Base-by-base conservation (phyloP, 2,329 filamentous ascomycete genomes). In the Venturiaceae sp. region DNA sequence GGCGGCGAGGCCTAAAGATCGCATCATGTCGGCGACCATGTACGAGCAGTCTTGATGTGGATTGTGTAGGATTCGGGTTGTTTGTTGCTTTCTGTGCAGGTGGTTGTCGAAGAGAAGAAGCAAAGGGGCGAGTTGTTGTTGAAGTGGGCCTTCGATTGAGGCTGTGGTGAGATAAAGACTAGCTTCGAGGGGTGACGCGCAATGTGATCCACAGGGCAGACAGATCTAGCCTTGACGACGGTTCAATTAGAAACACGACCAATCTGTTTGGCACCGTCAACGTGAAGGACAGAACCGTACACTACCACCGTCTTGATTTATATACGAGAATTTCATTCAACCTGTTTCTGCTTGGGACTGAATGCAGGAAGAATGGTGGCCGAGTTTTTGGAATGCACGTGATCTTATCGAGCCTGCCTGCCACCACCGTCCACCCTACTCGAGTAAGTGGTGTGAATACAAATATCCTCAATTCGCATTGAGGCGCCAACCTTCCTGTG, bases 1-100 rank as follows among this genome's bases (percentile, higher is more conserved):
- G 61, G 68, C 68, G 61, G 64, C 62, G 36, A 72, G 62, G 61
- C 68, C 68, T 58, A 72, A 8, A n/a, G 58, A 21, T 16, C 37
- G 23, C 23, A 41, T 33, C 58, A 50, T 59, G 46, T 26, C 19
- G 23, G 53, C 41, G 52, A 53, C 21, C 13, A 23, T 36, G 32
- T 11, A 53, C n/a, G 5, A 23, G 52, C 2, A 37, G 16, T 19
- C 1, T 53, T 1, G 5, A 34, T 33, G 50, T 34, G n/a, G 30
- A 33, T 3, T 16, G 5, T 19, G 44, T 50, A 50, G 44, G 41
- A 37, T 9, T 23, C 23, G 13, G 8, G 6, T 53, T 9, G 52
- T 26, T 16, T 23, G 52, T n/a, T n/a, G n/a, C n/a, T n/a, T n/a
- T 23, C n/a, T 21, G 52, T 37, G 16, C 4, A 36, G 32, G 52